A percentile compares a stretch with the other conserved stretches of the same genome.
Conservation (phyloP, 306 rosid species). For the Delonix regia region DNA sequence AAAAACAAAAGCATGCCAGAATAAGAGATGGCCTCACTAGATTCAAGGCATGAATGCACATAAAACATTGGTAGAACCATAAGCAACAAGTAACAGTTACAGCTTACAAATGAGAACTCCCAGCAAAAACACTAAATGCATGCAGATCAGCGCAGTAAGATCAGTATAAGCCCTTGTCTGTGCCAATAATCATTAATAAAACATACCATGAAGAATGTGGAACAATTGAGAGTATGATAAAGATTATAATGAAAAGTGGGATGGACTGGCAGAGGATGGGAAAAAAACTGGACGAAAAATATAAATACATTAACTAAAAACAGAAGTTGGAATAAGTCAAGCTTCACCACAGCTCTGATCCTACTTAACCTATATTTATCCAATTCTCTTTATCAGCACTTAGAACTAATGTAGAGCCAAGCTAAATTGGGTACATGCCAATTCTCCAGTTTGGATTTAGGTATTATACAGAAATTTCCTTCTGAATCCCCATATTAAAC, state of each 20-base stretch:
- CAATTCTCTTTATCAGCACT: constrained; percentile 14
- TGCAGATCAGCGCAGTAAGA: neutral
- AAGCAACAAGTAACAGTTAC: neutral
- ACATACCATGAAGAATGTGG: neutral
- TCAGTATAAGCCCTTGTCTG: neutral
- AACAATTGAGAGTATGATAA: neutral
- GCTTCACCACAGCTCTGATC: no score
- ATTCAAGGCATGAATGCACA: neutral
- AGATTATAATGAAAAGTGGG: neutral
- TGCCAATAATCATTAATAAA: neutral
- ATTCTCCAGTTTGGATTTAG: neutral
- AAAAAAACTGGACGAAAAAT: neutral
- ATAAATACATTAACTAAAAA: no score
- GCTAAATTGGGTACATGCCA: neutral
- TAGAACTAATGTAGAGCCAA: neutral
- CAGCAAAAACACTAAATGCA: neutral
- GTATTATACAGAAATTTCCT: neutral
- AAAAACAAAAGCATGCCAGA: neutral
- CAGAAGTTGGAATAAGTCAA: no score
- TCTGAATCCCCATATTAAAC: neutral
- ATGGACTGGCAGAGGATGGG: neutral
- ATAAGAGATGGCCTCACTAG: no score
- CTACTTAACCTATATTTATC: neutral
- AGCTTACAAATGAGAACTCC: neutral
- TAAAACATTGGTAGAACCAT: neutral